Conservation (phyloP, 352 stramenopile genomes). For the Pythium plurisporium region DNA sequence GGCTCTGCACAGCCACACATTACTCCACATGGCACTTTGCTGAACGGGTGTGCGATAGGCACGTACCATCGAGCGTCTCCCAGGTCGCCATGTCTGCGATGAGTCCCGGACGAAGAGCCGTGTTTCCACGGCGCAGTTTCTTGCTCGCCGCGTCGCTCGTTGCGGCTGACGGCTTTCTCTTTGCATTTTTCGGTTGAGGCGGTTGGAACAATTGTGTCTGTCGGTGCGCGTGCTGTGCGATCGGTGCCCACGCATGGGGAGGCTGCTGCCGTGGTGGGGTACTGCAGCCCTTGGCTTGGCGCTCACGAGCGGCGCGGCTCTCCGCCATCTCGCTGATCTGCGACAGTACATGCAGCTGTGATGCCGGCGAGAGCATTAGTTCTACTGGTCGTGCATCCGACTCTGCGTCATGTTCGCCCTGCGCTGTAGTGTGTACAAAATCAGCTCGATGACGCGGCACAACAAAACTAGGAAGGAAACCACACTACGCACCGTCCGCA, state of each 20-base stretch:
- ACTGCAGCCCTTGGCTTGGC: not conserved
- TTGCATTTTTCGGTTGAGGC: slow-evolving; percentile 1
- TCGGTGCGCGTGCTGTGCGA: not conserved
- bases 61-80: slow-evolving; percentile 61
- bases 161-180: slow-evolving; percentile 1
- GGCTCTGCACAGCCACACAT: not conserved
- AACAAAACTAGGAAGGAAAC: not conserved
- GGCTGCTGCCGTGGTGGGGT: not conserved
- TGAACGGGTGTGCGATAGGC: not conserved
- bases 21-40: not conserved
- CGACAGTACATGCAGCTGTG: slow-evolving; percentile 68
- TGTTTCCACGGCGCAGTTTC: not conserved
- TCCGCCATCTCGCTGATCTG: slow-evolving; percentile 73
- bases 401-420: not conserved
- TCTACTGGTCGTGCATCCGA: slow-evolving; percentile 9
- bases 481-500: not conserved
- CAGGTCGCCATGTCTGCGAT: slow-evolving; percentile 52
- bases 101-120: slow-evolving; percentile 21
- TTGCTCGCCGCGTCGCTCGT: not conserved
- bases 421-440: no score
- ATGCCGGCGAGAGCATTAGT: slow-evolving; percentile 54
- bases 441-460: not conserved
- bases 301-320: slow-evolving; percentile 14
- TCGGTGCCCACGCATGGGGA: slow-evolving; percentile 4
- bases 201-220: not conserved